Percentiles rank a stretch among this genome's conserved stretches.
Evolutionary conservation across 2,329 filamentous ascomycete genomes (phyloP).

Genomic region (Herpotrichia juniperi): DNA sequence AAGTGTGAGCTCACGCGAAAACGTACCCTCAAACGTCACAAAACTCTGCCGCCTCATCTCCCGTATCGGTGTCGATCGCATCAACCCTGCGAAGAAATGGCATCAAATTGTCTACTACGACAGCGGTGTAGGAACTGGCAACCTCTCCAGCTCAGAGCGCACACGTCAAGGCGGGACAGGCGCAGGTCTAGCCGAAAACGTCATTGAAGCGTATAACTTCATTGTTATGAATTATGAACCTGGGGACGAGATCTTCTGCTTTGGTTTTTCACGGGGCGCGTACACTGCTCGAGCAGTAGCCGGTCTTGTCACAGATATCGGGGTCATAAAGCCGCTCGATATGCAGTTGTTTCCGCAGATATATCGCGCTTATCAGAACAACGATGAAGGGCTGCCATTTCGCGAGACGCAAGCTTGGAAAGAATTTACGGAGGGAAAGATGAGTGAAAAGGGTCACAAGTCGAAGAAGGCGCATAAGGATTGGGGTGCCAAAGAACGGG

Average conservation of each 20-base stretch:
- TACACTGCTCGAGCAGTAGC: constrained; percentile 52
- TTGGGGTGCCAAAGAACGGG: constrained; percentile 35
- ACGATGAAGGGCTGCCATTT: constrained; percentile 32
- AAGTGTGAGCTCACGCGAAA: constrained; percentile 34
- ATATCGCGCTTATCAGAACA: constrained; percentile 44
- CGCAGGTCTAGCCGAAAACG: constrained; percentile 54
- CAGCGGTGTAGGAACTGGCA: constrained; percentile 41
- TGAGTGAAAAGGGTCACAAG: constrained; percentile 17
- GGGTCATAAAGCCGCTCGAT: constrained; percentile 53
- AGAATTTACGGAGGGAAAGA: constrained; percentile 44
- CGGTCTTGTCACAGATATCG: constrained; percentile 52
- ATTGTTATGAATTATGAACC: constrained; percentile 56
- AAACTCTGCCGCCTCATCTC: constrained; percentile 41
- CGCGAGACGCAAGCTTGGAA: constrained; percentile 35
- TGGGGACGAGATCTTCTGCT: constrained; percentile 56
- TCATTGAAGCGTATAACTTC: constrained; percentile 58
- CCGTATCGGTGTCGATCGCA: constrained; percentile 31
- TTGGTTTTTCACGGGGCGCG: constrained; percentile 55
- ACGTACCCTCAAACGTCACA: constrained; percentile 44
- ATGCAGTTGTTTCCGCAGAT: constrained; percentile 53
- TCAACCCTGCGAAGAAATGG: constrained; percentile 31
- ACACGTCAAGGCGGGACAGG: constrained; percentile 49
- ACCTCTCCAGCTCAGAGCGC: constrained; percentile 29
- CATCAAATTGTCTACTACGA: constrained; percentile 47
- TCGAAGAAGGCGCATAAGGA: constrained; percentile 39